Evolutionary conservation across 176 grass and related monocot genomes (phyloP), one percentile per base, ranked within the genome.

Genomic region (Echinochloa phyllopogon): DNA sequence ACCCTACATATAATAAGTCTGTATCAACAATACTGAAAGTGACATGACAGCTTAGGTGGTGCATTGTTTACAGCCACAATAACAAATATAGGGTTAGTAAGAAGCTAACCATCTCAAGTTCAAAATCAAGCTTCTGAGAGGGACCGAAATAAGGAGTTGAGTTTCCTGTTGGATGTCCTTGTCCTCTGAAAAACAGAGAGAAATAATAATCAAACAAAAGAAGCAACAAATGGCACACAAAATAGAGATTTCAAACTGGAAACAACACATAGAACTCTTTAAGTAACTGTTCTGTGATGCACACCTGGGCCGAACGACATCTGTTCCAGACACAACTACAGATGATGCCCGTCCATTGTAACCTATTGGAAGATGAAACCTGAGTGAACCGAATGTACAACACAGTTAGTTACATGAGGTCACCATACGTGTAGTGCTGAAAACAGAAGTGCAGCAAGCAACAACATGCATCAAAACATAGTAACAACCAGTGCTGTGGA

Each of bases 81-180:
- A 67, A 50, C 67, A 86, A 80, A 37, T 52, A 18, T 20, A 81
- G 49, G 33, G 60, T 83, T 51, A 71, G n/a, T 3, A 50, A 48
- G 84, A 78, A 50, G 27, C 91, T 89, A 82, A 99, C 97, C 97
- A 99, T 99, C 93, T 99, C 96, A 91, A 96, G 96, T 75, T 99
- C 96, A 81, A 99, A 99, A 92, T 99, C 96, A 83, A 99, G 86
- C 86, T 99, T 96, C 83, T 78, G 78, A 42, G 94, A 96, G 57
- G 97, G 92, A 37, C 97, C 97, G 49, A 94, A 99, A 92, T 87
- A 92, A 61, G 97, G 97, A 74, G 73, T 45, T 8, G 88, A 73
- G 27, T 83, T 87, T 86, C 84, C 94, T 65, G 52, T 84, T 12
- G 97, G 92, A 84, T 90, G 90, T 65, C 83, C 90, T 86, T 99